These are phyloP conservation scores for Sclerotinia subarctica DNA, from an alignment of 2,329 filamentous ascomycete species.

Conservation along the genomic window DNA sequence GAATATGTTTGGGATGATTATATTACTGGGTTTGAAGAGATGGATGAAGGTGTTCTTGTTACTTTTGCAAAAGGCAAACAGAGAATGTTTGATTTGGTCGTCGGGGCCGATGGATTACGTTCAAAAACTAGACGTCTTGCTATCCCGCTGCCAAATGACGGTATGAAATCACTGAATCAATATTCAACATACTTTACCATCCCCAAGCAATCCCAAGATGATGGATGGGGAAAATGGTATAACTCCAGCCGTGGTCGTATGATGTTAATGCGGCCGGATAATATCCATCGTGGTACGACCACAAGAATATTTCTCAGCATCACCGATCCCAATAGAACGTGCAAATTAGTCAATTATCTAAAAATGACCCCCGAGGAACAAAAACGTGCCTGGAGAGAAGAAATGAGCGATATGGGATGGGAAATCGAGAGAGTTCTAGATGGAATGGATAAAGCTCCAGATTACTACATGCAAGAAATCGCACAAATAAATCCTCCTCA, in stretches of 20 bases:
- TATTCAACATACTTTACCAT: conserved; percentile 46
- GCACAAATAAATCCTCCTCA: conserved; percentile 43
- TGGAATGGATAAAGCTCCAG: conserved; percentile 39
- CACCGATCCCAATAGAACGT: background rate
- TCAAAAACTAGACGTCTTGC: conserved; percentile 48
- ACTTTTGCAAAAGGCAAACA: conserved; percentile 1
- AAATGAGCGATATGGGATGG: conserved; percentile 40
- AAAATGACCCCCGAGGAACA: background rate
- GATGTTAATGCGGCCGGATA: conserved; percentile 6
- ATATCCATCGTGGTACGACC: background rate
- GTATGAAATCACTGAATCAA: conserved; percentile 31
- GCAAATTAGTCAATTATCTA: background rate
- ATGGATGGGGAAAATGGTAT: conserved; percentile 12
- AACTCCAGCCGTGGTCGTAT: background rate
- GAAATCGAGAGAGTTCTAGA: conserved; percentile 41
- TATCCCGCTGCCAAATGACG: conserved; percentile 43
- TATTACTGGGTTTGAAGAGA: background rate
- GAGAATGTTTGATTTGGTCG: conserved; percentile 43
- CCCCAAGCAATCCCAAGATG: conserved; percentile 37
- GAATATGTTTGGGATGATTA: conserved; percentile 22
- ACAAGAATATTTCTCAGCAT: conserved; percentile 7
- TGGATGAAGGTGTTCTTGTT: background rate
- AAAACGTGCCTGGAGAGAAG: background rate
- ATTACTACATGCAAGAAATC: conserved; percentile 44
- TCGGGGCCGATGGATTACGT: conserved; percentile 48